These are phyloP conservation scores for Hydnomerulius pinastri DNA, from an alignment of 768 basidiomycete genomes.

Conservation along the genomic window DNA sequence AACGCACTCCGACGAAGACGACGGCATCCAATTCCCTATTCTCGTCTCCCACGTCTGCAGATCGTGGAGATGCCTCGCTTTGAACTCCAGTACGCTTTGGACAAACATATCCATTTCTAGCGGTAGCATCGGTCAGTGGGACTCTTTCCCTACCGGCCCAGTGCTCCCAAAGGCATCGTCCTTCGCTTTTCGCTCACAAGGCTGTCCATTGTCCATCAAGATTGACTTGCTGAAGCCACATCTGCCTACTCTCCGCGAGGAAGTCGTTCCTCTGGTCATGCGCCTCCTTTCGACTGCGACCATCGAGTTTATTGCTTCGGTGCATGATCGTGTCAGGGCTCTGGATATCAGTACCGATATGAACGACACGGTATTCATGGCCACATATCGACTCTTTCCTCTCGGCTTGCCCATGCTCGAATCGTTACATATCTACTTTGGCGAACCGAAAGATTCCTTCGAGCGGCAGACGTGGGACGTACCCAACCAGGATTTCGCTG, in stretches of 20 bases:
- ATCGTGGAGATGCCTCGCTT: slow-evolving; percentile 55
- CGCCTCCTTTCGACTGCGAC: not conserved
- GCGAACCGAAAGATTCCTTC: not conserved
- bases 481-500: not conserved
- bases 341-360: not conserved
- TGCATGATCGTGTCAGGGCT: not conserved
- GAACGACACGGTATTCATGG: not conserved
- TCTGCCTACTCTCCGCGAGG: not conserved
- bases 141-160: not conserved
- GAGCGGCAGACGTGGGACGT: not conserved
- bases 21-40: slow-evolving; percentile 49
- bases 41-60: slow-evolving; percentile 62
- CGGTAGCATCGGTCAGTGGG: not conserved
- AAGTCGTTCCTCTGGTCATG: not conserved
- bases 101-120: slow-evolving; percentile 5
- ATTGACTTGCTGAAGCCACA: not conserved
- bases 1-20: not conserved
- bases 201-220: not conserved
- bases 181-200: not conserved
- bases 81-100: slow-evolving; percentile 62
- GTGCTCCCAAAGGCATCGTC: not conserved
- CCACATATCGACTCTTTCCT: not conserved
- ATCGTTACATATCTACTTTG: not conserved
- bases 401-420: not conserved
- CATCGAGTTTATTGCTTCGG: not conserved